These are phyloP conservation scores for Isabelozyma rhagii DNA, from an alignment of 805 yeast genomes.

Conservation along the genomic window DNA sequence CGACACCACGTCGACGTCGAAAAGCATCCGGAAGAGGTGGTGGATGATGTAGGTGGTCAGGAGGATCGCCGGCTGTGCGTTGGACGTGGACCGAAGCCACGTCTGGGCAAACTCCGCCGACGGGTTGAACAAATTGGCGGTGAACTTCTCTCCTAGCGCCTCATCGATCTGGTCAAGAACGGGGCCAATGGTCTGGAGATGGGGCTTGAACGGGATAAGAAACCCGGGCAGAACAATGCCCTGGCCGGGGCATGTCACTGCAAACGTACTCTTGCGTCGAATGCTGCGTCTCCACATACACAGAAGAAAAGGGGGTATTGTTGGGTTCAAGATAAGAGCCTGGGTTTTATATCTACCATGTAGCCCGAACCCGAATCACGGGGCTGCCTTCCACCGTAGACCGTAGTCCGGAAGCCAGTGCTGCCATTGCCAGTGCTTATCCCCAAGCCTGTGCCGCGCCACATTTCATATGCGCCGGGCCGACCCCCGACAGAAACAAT, in stretches of 20 bases:
- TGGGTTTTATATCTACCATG: no score
- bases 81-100: constrained; percentile 33
- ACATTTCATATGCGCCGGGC: no score
- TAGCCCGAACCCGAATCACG: no score
- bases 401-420: no score
- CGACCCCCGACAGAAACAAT: no score
- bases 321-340: no score
- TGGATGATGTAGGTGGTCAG: constrained; percentile 35
- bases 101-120: constrained; percentile 7
- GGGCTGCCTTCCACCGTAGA: no score
- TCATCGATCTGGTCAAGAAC: constrained; percentile 17
- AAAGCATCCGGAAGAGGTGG: constrained; percentile 13
- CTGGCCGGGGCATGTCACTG: constrained; percentile 36
- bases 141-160: constrained; percentile 18
- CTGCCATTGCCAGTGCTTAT: no score
- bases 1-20: constrained; percentile 15
- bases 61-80: constrained; percentile 55
- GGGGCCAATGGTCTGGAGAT: constrained; percentile 6
- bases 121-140: constrained; percentile 12
- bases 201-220: constrained; percentile 15
- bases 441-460: no score
- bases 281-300: background rate
- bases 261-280: constrained; percentile 5
- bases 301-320: background rate
- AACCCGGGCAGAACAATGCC: constrained; percentile 21